Evolutionary conservation across 805 yeast genomes (phyloP), one percentile per base, ranked within the genome.

Genomic region (Lachancea thermotolerans): DNA sequence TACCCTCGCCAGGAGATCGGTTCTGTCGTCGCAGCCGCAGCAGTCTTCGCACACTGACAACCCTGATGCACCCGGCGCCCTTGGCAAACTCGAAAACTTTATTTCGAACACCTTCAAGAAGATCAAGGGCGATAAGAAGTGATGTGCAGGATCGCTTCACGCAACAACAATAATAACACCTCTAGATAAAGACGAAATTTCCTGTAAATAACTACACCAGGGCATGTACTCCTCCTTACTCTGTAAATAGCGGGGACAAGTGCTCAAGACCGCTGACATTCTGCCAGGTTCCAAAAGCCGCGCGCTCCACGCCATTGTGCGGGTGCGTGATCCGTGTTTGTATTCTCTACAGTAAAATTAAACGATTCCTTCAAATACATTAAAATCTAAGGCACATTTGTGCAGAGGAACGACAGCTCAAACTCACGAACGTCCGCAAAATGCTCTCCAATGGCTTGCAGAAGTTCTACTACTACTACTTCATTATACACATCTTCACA

Each of bases 1-100:
- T 63, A 71, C 72, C 36, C 74, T 72, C 18, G 99, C 99, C 2
- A 84, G 76, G 54, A 72, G 95, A 51, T 70, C 81, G 10, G 48
- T 53, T 25, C 39, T 52, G 2, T 47, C 35, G 12, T 25, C 31
- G 15, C n/a, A 39, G 10, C 27, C 36, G 9, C 35, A 30, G n/a
- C 35, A 32, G 18, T 7, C 38, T 16, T 42, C 44, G 17, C 32
- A 37, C 21, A 21, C 29, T 46, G 50, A 30, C 49, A 50, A 53
- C 35, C 58, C 64, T 9, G 64, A 60, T 48, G 57, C 60, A 36
- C 60, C 65, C 18, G 52, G 58, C 37, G 55, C 67, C 3, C 63
- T 79, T 49, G 72, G 76, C 53, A 72, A 77, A 56, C 71, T 81
- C 37, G 84, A 82, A 45, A 71, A 73, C 32, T 78, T 79, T 62